A percentile compares a stretch with the other conserved stretches of the same genome.
phyloP scores from a whole-genome alignment of 1,139 yeast species.

The Lodderomyces theae region DNA sequence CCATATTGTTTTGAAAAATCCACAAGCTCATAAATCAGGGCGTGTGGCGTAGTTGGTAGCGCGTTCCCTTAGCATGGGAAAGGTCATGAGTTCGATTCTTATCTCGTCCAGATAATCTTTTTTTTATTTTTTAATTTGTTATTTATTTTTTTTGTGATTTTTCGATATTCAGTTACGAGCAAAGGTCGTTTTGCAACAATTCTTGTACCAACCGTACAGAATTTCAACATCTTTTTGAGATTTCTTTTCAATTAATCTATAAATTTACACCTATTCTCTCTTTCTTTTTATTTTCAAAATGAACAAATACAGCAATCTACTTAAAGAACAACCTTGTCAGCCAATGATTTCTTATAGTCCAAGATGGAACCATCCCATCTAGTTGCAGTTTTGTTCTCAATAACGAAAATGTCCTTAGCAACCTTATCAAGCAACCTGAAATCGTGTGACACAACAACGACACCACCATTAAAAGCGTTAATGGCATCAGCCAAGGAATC shows the following conservation, averaged over 20 bases:
- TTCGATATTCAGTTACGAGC: no score
- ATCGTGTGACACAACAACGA: slow-evolving; percentile 97
- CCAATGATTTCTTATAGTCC: slow-evolving; percentile 91
- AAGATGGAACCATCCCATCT: slow-evolving; percentile 93
- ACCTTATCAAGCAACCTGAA: slow-evolving; percentile 96
- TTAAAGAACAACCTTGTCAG: slow-evolving; percentile 65
- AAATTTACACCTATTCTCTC: slow-evolving; percentile 3
- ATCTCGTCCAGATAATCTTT: slow-evolving; percentile 49
- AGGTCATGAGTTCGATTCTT: slow-evolving; percentile 69
- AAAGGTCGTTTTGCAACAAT: no score
- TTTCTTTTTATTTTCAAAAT: no score
- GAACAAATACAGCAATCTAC: slow-evolving; percentile 1
- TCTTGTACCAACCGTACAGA: no score
- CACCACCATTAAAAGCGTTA: slow-evolving; percentile 94
- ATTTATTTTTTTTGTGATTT: no score
- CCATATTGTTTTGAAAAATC: background rate
- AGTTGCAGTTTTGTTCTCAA: slow-evolving; percentile 91
- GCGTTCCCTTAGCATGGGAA: slow-evolving; percentile 67
- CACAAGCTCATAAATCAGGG: slow-evolving; percentile 27
- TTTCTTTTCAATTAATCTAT: slow-evolving; percentile 2
- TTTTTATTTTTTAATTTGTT: background rate
- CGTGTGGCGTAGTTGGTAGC: slow-evolving; percentile 74
- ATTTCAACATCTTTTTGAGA: background rate
- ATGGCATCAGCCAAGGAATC: slow-evolving; percentile 98
- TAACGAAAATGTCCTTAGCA: slow-evolving; percentile 95